A percentile compares a stretch with the other conserved stretches of the same genome.
These are phyloP conservation scores for Neofusicoccum parvum DNA, from an alignment of 2,329 filamentous ascomycete species.

Conservation along the genomic window DNA sequence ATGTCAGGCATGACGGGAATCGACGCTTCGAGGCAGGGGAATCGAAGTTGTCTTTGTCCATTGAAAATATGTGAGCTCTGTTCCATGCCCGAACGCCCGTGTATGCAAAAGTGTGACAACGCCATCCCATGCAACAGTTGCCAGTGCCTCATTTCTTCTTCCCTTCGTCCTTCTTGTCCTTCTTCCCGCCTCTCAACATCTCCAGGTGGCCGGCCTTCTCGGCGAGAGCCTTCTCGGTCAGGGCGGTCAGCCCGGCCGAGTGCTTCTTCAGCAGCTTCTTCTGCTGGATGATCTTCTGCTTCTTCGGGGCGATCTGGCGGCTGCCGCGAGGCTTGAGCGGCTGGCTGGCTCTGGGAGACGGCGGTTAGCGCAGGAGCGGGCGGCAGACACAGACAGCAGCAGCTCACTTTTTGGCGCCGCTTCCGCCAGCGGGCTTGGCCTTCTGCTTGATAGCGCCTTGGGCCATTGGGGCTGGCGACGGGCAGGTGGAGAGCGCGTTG, in stretches of 20 bases:
- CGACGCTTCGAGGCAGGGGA: background rate
- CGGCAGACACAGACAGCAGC: background rate
- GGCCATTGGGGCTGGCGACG: slow-evolving; percentile 39
- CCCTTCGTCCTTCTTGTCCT: slow-evolving; percentile 37
- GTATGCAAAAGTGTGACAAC: background rate
- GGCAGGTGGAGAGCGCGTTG: background rate
- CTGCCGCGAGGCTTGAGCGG: slow-evolving; percentile 60
- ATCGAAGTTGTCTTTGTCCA: background rate
- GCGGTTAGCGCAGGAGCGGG: background rate
- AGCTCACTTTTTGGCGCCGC: slow-evolving; percentile 4
- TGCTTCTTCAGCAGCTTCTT: slow-evolving; percentile 69
- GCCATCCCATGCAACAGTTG: background rate
- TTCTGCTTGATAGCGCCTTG: slow-evolving; percentile 51
- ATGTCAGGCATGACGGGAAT: background rate
- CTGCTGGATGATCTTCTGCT: slow-evolving; percentile 60
- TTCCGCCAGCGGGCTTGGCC: slow-evolving; percentile 34
- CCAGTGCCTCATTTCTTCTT: slow-evolving; percentile 5
- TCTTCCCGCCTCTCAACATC: slow-evolving; percentile 67
- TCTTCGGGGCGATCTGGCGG: slow-evolving; percentile 68
- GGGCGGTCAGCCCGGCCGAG: slow-evolving; percentile 61
- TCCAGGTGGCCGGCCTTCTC: slow-evolving; percentile 71
- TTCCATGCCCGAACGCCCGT: slow-evolving; percentile 2
- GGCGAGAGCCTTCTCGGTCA: slow-evolving; percentile 69
- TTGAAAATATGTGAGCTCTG: background rate
- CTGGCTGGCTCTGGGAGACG: slow-evolving; percentile 22